phyloP scores from a whole-genome alignment of 768 basidiomycete genomes.

The Crepidotus variabilis region DNA sequence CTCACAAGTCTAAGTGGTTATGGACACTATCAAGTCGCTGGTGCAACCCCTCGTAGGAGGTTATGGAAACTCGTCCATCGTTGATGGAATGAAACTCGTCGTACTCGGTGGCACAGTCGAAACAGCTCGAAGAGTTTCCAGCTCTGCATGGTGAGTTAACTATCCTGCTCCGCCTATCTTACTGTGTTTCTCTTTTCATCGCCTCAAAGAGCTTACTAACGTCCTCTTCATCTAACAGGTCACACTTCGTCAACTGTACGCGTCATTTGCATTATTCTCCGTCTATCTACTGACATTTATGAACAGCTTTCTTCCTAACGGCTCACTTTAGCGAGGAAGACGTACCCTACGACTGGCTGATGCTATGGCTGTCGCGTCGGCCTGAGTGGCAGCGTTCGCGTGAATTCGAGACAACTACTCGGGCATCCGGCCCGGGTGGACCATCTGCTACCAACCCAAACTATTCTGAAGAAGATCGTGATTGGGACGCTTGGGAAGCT shows the following conservation, averaged over 20 bases:
- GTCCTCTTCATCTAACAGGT: conserved; percentile 37
- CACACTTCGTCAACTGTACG: conserved; percentile 86
- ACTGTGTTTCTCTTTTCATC: conserved; percentile 1
- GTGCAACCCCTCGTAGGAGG: conserved; percentile 77
- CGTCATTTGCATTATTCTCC: conserved; percentile 13
- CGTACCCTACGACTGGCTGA: conserved; percentile 88
- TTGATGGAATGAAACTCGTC: conserved; percentile 89
- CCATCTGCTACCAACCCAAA: conserved; percentile 22
- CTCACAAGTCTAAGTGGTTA: conserved; percentile 20
- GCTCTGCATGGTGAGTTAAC: conserved; percentile 70
- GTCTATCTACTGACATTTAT: conserved; percentile 9
- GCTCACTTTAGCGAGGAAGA: conserved; percentile 90
- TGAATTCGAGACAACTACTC: conserved; percentile 86
- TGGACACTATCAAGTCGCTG: conserved; percentile 82
- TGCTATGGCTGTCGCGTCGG: conserved; percentile 84
- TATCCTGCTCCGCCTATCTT: background rate
- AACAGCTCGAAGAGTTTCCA: conserved; percentile 77
- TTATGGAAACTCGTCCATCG: conserved; percentile 70
- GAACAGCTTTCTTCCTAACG: conserved; percentile 78
- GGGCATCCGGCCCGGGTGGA: conserved; percentile 60
- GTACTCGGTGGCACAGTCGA: conserved; percentile 86
- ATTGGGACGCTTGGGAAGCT: conserved; percentile 30
- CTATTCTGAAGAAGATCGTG: conserved; percentile 41
- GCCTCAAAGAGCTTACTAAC: background rate
- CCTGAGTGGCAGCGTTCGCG: conserved; percentile 87